phyloP scores from a whole-genome alignment of 1,284 basidiomycete species.

The Tylopilus sp. region DNA sequence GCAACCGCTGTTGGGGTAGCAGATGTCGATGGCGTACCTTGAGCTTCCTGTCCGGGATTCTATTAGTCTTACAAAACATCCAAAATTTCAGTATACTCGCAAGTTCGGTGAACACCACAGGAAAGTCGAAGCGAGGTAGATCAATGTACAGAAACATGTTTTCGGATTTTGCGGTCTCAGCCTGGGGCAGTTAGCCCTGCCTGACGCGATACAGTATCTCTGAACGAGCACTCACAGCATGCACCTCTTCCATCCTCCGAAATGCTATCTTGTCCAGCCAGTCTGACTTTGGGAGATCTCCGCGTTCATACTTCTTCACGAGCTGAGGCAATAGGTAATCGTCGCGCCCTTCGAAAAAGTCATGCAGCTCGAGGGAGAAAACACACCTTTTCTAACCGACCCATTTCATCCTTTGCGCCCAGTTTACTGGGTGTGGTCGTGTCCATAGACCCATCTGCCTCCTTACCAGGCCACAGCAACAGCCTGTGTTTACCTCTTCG shows the following conservation, averaged over 20 bases:
- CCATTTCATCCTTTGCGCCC: slow-evolving; percentile 84
- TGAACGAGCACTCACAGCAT: slow-evolving; percentile 57
- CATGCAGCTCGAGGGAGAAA: background rate
- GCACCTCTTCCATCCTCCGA: slow-evolving; percentile 89
- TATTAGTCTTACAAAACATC: slow-evolving; percentile 4
- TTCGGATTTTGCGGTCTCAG: slow-evolving; percentile 84
- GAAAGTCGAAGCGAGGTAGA: slow-evolving; percentile 95
- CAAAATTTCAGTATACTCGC: slow-evolving; percentile 39
- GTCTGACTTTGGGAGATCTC: slow-evolving; percentile 89
- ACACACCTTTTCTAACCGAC: slow-evolving; percentile 83
- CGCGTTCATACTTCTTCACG: slow-evolving; percentile 94
- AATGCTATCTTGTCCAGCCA: slow-evolving; percentile 96
- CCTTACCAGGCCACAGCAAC: slow-evolving; percentile 75
- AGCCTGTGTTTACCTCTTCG: slow-evolving; percentile 89
- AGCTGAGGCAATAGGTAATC: slow-evolving; percentile 47
- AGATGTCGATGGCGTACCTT: slow-evolving; percentile 39
- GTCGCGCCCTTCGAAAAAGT: background rate
- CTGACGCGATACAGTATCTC: background rate
- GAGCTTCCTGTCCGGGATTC: slow-evolving; percentile 30
- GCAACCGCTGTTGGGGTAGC: slow-evolving; percentile 35
- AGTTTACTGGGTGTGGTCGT: slow-evolving; percentile 85
- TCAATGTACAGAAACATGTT: slow-evolving; percentile 94
- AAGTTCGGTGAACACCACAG: slow-evolving; percentile 92
- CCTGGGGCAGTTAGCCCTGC: slow-evolving; percentile 40
- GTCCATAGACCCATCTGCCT: slow-evolving; percentile 83